Base-by-base conservation (phyloP, 2,329 filamentous ascomycete genomes). In the Setomelanomma holmii region DNA sequence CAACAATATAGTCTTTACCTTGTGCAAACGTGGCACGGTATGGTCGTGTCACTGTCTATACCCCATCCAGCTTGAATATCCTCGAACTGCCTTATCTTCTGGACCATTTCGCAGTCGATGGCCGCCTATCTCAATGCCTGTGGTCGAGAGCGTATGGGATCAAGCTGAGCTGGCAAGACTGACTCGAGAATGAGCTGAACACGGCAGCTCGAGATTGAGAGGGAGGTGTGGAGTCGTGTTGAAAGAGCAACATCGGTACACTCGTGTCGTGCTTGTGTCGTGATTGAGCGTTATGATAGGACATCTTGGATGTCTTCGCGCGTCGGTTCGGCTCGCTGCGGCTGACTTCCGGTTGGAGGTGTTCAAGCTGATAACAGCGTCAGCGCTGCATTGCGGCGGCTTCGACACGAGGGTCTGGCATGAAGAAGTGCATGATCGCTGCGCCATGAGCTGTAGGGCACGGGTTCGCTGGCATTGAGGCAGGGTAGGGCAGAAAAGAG, bases 81-180 rank as follows among this genome's bases (percentile, higher is more conserved):
- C 16, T 36, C 34, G 16, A 7, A n/a, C 14, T 36, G 10, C n/a
- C 34, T 36, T 36, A 36, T 36, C 34, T 36, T 7, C 8, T n/a
- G 34, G 14, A 7, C 34, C 7, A 36, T 17, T 17, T 4, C 12
- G 34, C 34, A 36, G 34, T 17, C 17, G 36, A 36, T 22, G 34
- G 12, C 34, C 16, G 34, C 16, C 34, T 36, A 36, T 16, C 34
- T 16, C 16, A n/a, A 10, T 16, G 10, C 34, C 14, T 3, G 11
- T 14, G 11, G 11, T 36, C 14, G 6, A 36, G 56, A 12, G 53
- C 17, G 38, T 40, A 30, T 34, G 40, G 39, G 45, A 50, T 40
- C 17, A 27, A 40, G 58, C 61, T 66, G 60, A 65, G 64, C 35
- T 67, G 59, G 61, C 63, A 17, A 17, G 39, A n/a, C 19, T 30